Percentiles rank a stretch among this genome's conserved stretches.
Evolutionary conservation across 1,284 basidiomycete species (phyloP).

Genomic region (Mycena citricolor): DNA sequence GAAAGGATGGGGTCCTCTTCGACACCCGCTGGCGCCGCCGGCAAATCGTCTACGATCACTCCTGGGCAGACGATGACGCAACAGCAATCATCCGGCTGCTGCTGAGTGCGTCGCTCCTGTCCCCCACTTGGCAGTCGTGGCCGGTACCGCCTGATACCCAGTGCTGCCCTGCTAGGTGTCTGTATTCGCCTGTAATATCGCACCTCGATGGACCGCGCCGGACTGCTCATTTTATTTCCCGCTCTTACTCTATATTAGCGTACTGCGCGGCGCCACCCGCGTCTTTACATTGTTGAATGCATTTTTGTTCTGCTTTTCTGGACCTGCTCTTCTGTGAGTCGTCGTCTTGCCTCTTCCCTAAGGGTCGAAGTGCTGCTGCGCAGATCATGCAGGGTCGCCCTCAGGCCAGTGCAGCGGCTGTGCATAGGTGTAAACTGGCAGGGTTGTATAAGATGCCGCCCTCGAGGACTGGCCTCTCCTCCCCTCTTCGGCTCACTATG

Average conservation of each 20-base stretch:
- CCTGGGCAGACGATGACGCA: conserved; percentile 78
- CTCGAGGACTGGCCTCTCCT: conserved; percentile 24
- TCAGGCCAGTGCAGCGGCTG: too few relatives aligned
- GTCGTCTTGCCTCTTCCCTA: too few relatives aligned
- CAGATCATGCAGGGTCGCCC: too few relatives aligned
- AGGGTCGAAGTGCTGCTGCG: too few relatives aligned
- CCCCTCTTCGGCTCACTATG: conserved; percentile 4
- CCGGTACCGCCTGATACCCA: neutral
- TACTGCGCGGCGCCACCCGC: conserved; percentile 23
- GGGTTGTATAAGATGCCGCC: neutral
- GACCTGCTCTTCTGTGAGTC: conserved; percentile 2
- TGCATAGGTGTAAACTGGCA: too few relatives aligned
- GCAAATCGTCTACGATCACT: conserved; percentile 65
- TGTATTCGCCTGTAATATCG: conserved; percentile 15
- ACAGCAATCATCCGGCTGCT: conserved; percentile 74
- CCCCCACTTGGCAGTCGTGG: conserved; percentile 4
- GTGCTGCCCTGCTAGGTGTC: conserved; percentile 8
- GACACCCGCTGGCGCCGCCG: conserved; percentile 62
- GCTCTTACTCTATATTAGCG: conserved; percentile 23
- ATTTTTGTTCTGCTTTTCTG: conserved; percentile 15
- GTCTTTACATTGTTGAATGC: conserved; percentile 25
- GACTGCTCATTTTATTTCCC: conserved; percentile 18
- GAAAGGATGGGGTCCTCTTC: conserved; percentile 76
- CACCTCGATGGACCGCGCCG: conserved; percentile 13
- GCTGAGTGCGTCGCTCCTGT: conserved; percentile 39